A percentile compares a stretch with the other conserved stretches of the same genome.
Conservation (phyloP, 805 yeast species). For the Lipomyces lipofer region DNA sequence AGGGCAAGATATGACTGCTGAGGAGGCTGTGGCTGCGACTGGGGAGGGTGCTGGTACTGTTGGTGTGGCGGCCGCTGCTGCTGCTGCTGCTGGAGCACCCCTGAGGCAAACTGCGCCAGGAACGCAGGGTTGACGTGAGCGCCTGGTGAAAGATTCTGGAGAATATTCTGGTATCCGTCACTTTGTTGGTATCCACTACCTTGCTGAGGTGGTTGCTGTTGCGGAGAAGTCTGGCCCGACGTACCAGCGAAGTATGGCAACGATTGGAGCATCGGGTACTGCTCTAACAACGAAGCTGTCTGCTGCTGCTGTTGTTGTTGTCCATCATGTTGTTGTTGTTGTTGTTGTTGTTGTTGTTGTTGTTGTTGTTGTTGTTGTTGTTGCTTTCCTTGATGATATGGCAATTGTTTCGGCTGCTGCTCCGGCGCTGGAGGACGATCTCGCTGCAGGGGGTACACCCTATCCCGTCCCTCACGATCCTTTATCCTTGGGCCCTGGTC, state of each 20-base stretch:
- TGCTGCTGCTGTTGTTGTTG: background rate
- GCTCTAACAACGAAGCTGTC: conserved; percentile 3
- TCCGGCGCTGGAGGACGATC: background rate
- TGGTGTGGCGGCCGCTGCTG: background rate
- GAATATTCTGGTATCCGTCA: conserved; percentile 4
- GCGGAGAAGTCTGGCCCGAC: conserved; percentile 1
- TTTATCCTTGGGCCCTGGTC: background rate
- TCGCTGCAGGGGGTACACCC: background rate
- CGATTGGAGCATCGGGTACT: conserved; percentile 1
- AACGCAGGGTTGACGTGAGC: conserved; percentile 31
- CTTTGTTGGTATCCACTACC: conserved; percentile 1
- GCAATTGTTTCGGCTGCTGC: background rate
- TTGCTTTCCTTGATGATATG: background rate
- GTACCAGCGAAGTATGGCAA: background rate
- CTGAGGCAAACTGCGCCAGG: conserved; percentile 15
- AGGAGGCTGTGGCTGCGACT: conserved; percentile 3
- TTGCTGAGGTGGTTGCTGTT: background rate
- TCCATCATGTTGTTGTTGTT: conserved; percentile 3
- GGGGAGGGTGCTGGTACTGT: conserved; percentile 2
- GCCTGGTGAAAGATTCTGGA: conserved; percentile 25
- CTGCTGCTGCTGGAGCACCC: conserved; percentile 1
- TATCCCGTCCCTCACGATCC: background rate
- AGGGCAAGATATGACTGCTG: conserved; percentile 4
- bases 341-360: conserved; percentile 7
- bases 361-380: background rate